Conservation (phyloP, 2,329 filamentous ascomycete species). For the Ceratocystis cacaofunesta region DNA sequence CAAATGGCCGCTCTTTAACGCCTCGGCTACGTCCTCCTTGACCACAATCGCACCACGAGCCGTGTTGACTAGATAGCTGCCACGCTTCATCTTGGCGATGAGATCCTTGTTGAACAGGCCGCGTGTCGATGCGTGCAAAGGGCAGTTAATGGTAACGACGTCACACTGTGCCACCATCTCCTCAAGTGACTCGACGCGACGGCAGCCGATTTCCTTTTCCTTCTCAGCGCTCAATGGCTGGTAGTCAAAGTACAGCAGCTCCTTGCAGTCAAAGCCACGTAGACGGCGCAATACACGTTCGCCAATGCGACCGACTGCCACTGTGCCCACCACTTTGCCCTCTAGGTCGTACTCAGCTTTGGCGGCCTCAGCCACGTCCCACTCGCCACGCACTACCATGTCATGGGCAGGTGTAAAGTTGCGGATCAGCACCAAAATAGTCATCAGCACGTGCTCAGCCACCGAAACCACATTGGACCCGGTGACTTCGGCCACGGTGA, state of each 20-base stretch:
- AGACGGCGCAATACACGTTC: slow-evolving; percentile 93
- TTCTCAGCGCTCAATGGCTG: slow-evolving; percentile 74
- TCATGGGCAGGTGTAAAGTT: slow-evolving; percentile 98
- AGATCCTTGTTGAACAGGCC: slow-evolving; percentile 98
- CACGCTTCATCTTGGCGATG: slow-evolving; percentile 97
- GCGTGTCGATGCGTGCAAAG: slow-evolving; percentile 92
- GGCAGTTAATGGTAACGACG: slow-evolving; percentile 98
- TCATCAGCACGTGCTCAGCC: slow-evolving; percentile 98
- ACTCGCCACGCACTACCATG: slow-evolving; percentile 75
- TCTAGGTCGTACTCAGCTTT: slow-evolving; percentile 99
- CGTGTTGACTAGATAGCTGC: slow-evolving; percentile 96
- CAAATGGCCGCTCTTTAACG: slow-evolving; percentile 81
- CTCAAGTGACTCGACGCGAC: slow-evolving; percentile 76
- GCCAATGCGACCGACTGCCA: slow-evolving; percentile 92
- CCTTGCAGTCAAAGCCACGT: slow-evolving; percentile 98
- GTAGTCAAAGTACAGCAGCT: slow-evolving; percentile 99
- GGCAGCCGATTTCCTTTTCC: slow-evolving; percentile 91
- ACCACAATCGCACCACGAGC: slow-evolving; percentile 97
- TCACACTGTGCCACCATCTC: slow-evolving; percentile 92
- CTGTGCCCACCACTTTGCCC: slow-evolving; percentile 93
- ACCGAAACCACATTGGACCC: slow-evolving; percentile 98
- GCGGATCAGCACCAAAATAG: slow-evolving; percentile 85
- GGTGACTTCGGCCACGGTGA: slow-evolving; percentile 95
- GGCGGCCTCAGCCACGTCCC: slow-evolving; percentile 88
- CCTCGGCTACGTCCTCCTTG: slow-evolving; percentile 95